Evolutionary conservation across 768 basidiomycete species (phyloP).

Genomic region (Kwoniella heveanensis): DNA sequence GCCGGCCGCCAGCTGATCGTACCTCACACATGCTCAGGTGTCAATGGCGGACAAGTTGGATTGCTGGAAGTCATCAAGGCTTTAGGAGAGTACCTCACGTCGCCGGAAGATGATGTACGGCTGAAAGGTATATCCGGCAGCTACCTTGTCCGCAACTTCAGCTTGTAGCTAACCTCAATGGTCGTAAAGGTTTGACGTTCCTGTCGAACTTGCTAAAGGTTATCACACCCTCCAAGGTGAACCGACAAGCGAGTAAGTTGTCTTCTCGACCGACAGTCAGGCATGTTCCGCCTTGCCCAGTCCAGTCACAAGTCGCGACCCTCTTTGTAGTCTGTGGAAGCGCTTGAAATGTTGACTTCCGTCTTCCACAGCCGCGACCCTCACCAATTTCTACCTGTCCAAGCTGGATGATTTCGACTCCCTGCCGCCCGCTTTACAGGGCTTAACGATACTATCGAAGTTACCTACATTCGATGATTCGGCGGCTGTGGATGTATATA

Average conservation of each 20-base stretch:
- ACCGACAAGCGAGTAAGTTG: constrained; percentile 75
- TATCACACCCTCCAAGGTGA: constrained; percentile 68
- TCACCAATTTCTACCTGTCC: constrained; percentile 77
- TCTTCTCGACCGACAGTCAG: background rate
- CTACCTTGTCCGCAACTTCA: background rate
- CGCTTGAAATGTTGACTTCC: too few species aligned
- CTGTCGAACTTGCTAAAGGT: constrained; percentile 70
- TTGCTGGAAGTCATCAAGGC: constrained; percentile 80
- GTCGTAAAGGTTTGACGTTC: constrained; percentile 72
- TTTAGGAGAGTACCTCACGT: constrained; percentile 82
- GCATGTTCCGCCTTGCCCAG: background rate
- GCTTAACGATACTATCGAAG: constrained; percentile 68
- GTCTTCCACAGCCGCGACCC: constrained; percentile 72
- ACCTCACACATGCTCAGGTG: constrained; percentile 56
- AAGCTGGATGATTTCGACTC: constrained; percentile 86
- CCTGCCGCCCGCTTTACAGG: constrained; percentile 76
- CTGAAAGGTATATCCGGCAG: constrained; percentile 66
- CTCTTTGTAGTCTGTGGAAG: too few species aligned
- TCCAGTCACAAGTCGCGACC: too few species aligned
- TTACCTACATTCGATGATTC: constrained; percentile 66
- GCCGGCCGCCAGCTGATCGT: background rate
- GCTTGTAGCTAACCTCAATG: background rate
- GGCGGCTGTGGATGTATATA: constrained; percentile 66
- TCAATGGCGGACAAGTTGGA: constrained; percentile 64
- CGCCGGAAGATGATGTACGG: constrained; percentile 76